A percentile compares a stretch with the other conserved stretches of the same genome.
Conservation (phyloP, 2,329 filamentous ascomycete species). For the Aspergillus ochraceus region DNA sequence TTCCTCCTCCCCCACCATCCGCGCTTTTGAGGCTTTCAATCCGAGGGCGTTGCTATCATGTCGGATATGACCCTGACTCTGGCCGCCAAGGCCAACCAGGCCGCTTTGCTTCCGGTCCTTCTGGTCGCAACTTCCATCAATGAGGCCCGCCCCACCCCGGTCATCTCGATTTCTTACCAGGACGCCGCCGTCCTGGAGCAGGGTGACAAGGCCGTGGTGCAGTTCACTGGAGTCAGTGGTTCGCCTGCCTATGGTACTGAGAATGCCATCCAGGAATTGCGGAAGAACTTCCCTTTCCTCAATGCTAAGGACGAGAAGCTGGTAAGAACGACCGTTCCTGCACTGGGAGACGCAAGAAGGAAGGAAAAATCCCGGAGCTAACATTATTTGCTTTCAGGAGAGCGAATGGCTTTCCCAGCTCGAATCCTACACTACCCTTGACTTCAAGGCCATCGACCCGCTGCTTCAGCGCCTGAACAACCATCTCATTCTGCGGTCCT, state of each 20-base stretch:
- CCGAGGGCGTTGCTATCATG: constrained; percentile 23
- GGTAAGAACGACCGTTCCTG: constrained; percentile 21
- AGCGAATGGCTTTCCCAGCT: constrained; percentile 59
- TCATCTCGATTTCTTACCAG: constrained; percentile 40
- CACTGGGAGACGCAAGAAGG: background rate
- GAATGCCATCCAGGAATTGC: constrained; percentile 35
- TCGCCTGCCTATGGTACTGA: constrained; percentile 32
- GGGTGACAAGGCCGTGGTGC: constrained; percentile 36
- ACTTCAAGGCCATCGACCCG: constrained; percentile 81
- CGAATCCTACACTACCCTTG: constrained; percentile 55
- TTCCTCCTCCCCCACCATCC: constrained; percentile 1
- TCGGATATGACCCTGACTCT: constrained; percentile 35
- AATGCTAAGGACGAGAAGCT: constrained; percentile 37
- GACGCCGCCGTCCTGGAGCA: constrained; percentile 35
- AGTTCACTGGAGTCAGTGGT: constrained; percentile 30
- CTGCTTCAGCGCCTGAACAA: constrained; percentile 77
- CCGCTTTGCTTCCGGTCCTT: constrained; percentile 41
- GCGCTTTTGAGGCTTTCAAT: constrained; percentile 8
- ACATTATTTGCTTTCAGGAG: constrained; percentile 29
- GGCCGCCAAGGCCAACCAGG: constrained; percentile 43
- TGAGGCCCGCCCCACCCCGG: constrained; percentile 34
- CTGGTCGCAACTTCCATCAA: constrained; percentile 44
- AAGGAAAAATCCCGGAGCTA: background rate
- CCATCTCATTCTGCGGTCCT: constrained; percentile 82
- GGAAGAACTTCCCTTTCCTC: constrained; percentile 35